phyloP scores from a whole-genome alignment of 208 protist genomes.

The Leishmania tarentolae region DNA sequence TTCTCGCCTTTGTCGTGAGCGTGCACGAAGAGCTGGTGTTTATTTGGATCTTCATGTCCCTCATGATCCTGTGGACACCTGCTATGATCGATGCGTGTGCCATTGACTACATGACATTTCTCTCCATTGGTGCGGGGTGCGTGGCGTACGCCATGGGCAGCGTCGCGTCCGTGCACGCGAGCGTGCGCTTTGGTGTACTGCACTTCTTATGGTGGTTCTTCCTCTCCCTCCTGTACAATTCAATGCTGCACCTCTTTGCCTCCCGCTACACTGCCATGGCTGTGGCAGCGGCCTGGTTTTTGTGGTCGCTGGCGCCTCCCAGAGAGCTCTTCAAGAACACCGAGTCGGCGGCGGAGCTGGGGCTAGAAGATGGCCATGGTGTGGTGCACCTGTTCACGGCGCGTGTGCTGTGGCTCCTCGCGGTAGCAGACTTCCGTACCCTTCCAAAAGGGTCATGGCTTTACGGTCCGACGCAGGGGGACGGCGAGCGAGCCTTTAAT shows the following conservation, averaged over 20 bases:
- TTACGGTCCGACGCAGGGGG: constrained; percentile 15
- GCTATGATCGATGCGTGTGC: constrained; percentile 82
- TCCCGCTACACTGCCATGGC: constrained; percentile 62
- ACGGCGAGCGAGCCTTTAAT: constrained; percentile 24
- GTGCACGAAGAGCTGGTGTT: constrained; percentile 88
- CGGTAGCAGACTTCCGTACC: constrained; percentile 26
- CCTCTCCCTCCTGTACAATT: constrained; percentile 49
- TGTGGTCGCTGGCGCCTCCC: constrained; percentile 26
- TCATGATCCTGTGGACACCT: constrained; percentile 82
- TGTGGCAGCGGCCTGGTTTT: constrained; percentile 31
- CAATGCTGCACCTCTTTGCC: constrained; percentile 38
- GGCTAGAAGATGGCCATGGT: constrained; percentile 14
- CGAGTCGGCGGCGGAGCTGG: constrained; percentile 14
- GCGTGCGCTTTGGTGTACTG: constrained; percentile 47
- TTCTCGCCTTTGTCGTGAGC: constrained; percentile 78
- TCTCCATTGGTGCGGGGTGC: constrained; percentile 42
- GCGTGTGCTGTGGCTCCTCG: constrained; percentile 29
- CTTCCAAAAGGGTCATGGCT: constrained; percentile 24
- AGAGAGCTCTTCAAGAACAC: constrained; percentile 25
- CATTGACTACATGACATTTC: constrained; percentile 66
- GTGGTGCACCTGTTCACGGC: constrained; percentile 27
- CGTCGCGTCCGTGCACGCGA: constrained; percentile 36
- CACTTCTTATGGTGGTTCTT: constrained; percentile 75
- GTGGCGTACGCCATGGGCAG: constrained; percentile 51
- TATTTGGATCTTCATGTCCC: constrained; percentile 80